Evolutionary conservation across 352 stramenopile species (phyloP).

Genomic region (Pythium sukuiense): DNA sequence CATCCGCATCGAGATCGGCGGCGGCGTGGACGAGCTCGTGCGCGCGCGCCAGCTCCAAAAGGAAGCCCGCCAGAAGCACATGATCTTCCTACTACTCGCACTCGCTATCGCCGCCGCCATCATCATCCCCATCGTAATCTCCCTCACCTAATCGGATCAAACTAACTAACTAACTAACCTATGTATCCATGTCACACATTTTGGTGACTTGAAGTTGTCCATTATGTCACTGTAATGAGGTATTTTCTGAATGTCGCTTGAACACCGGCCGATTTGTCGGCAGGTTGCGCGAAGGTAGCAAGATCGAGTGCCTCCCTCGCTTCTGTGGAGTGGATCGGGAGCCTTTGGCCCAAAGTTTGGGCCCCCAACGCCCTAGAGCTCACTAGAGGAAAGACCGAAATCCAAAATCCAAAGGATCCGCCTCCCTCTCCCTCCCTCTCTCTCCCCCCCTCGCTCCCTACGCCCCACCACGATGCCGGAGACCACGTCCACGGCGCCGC

Average conservation of each 20-base stretch:
- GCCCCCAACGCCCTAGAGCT: slow-evolving; percentile 4
- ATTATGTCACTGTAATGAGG: slow-evolving; percentile 5
- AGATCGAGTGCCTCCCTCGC: slow-evolving; percentile 14
- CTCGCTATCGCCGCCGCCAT: slow-evolving; percentile 44
- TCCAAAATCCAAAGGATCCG: slow-evolving; percentile 7
- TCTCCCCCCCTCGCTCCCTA: slow-evolving; percentile 3
- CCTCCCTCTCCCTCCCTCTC: slow-evolving; percentile 14
- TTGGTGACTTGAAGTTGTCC: slow-evolving; percentile 16
- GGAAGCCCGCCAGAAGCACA: slow-evolving; percentile 66
- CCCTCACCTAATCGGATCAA: slow-evolving; percentile 24
- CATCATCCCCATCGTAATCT: slow-evolving; percentile 52
- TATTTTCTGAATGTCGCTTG: slow-evolving; percentile 1
- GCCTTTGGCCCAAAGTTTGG: not conserved
- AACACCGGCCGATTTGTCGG: not conserved
- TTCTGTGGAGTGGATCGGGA: slow-evolving; percentile 20
- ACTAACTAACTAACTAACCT: not conserved
- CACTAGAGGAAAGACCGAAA: slow-evolving; percentile 3
- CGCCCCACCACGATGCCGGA: slow-evolving; percentile 41
- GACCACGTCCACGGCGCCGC: slow-evolving; percentile 34
- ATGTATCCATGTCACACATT: slow-evolving; percentile 5
- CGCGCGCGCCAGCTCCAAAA: slow-evolving; percentile 60
- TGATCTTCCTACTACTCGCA: slow-evolving; percentile 40
- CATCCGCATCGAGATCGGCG: slow-evolving; percentile 73
- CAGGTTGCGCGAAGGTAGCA: slow-evolving; percentile 23
- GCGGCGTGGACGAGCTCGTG: slow-evolving; percentile 65